Evolutionary conservation across 2,329 filamentous ascomycete species (phyloP), one percentile per base, ranked within the genome.

Genomic region (Parastagonospora nodorum): DNA sequence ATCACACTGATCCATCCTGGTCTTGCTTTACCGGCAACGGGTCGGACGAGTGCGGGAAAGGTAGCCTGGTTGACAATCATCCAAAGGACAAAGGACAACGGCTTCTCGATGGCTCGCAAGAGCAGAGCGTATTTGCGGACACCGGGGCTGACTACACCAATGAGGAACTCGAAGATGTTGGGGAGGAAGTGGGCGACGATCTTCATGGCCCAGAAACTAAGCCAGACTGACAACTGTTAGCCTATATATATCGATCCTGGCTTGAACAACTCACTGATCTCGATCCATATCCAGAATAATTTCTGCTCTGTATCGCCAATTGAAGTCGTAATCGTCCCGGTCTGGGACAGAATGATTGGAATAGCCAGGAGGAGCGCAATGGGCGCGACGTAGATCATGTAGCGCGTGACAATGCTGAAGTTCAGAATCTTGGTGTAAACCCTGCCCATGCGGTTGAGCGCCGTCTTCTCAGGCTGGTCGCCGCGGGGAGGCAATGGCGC

Each of bases 241-340:
- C 33, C 49, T 7, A 6, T 6, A 7, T 37, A 5, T 4, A 35
- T 2, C n/a, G 9, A 4, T 1, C 8, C 5, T 10, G 10, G 8
- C 9, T 15, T 33, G n/a, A n/a, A 8, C 10, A n/a, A 58, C 71
- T 54, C 58, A 74, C 72, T 77, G 40, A 87, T 78, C 67, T 87
- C 84, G 32, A 87, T 74, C 85, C 85, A 88, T 14, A 80, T 78
- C 73, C 86, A 88, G 72, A 88, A 84, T 78, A 81, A 85, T 45
- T 81, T 75, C 35, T 85, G 76, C 7, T 78, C 73, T 4, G 86
- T 83, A 16, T 80, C 80, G 12, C 81, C 82, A 55, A 86, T 82
- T 27, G 71, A 31, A 65, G 77, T 59, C 9, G 55, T 64, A 16
- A 63, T 66, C 4, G 42, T 53, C n/a, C 57, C 54, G 0, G 80